Conservation (phyloP, 768 basidiomycete species). For the Lactarius tabidus region DNA sequence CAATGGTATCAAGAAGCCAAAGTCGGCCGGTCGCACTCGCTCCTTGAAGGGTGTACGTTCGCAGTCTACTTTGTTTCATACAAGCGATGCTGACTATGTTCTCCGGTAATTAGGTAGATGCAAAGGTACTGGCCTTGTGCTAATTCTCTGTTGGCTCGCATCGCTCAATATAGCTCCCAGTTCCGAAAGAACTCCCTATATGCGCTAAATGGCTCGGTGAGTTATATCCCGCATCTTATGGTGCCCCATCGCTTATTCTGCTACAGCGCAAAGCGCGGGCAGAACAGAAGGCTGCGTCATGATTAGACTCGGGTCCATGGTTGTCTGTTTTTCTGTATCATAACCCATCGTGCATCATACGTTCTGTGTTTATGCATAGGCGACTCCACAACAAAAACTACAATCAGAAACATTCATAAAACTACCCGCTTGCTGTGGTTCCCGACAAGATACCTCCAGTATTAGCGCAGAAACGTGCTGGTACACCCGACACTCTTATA, state of each 20-base stretch:
- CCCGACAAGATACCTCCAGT: background rate
- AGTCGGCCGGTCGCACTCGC: constrained; percentile 58
- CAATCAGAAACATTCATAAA: constrained; percentile 26
- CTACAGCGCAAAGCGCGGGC: constrained; percentile 61
- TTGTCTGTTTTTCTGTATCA: constrained; percentile 18
- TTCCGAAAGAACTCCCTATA: constrained; percentile 80
- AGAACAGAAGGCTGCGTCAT: constrained; percentile 53
- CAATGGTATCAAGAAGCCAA: constrained; percentile 91
- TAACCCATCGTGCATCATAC: constrained; percentile 17
- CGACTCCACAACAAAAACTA: constrained; percentile 27
- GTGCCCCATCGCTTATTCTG: constrained; percentile 8
- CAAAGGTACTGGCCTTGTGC: constrained; percentile 50
- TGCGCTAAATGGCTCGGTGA: constrained; percentile 71
- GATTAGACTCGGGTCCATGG: constrained; percentile 23
- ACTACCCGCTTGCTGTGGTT: background rate
- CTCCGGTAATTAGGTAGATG: constrained; percentile 55
- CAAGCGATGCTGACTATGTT: constrained; percentile 11
- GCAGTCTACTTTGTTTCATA: constrained; percentile 41
- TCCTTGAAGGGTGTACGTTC: constrained; percentile 91
- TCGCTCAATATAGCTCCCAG: constrained; percentile 37
- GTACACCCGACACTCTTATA: background rate
- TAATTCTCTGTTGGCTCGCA: constrained; percentile 1
- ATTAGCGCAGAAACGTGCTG: background rate
- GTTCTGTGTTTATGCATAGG: constrained; percentile 20
- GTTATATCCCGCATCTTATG: constrained; percentile 29